Conservation (phyloP, 2,329 filamentous ascomycete genomes). For the Juglanconis oblonga region DNA sequence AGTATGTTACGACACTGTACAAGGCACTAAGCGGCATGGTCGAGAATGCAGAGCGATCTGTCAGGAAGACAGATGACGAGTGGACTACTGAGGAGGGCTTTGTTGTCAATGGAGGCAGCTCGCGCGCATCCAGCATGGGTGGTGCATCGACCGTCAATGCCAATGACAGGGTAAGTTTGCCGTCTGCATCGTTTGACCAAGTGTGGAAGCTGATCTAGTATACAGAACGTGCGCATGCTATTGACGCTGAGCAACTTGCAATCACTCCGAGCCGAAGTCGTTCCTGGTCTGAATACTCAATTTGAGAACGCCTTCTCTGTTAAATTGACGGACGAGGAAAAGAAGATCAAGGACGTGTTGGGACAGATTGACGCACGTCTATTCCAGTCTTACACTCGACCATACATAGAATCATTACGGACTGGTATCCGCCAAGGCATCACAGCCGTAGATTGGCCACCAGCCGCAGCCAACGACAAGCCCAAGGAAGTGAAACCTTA, state of each 20-base stretch:
- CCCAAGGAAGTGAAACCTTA: slow-evolving; percentile 82
- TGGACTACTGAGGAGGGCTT: slow-evolving; percentile 52
- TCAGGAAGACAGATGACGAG: slow-evolving; percentile 62
- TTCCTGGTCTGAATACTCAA: slow-evolving; percentile 83
- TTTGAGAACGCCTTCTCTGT: slow-evolving; percentile 95
- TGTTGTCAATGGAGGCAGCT: slow-evolving; percentile 27
- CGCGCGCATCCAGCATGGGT: slow-evolving; percentile 32
- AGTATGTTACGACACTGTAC: slow-evolving; percentile 92
- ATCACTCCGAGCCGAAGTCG: slow-evolving; percentile 73
- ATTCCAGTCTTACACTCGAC: slow-evolving; percentile 88
- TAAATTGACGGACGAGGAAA: slow-evolving; percentile 88
- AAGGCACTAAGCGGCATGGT: slow-evolving; percentile 94
- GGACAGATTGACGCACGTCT: slow-evolving; percentile 86
- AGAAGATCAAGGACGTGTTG: slow-evolving; percentile 87
- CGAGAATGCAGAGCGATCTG: slow-evolving; percentile 82
- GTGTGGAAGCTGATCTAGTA: slow-evolving; percentile 21
- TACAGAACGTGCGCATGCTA: slow-evolving; percentile 84
- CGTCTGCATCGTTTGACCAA: neutral
- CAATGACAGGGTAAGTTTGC: slow-evolving; percentile 50
- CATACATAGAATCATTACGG: slow-evolving; percentile 66
- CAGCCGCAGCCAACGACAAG: slow-evolving; percentile 45
- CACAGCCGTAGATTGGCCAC: slow-evolving; percentile 67
- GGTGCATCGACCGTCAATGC: slow-evolving; percentile 50
- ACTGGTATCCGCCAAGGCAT: slow-evolving; percentile 73
- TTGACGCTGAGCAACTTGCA: slow-evolving; percentile 91